Evolutionary conservation across 2,329 filamentous ascomycete species (phyloP), one percentile per base, ranked within the genome.

Genomic region (Fusarium sp.): DNA sequence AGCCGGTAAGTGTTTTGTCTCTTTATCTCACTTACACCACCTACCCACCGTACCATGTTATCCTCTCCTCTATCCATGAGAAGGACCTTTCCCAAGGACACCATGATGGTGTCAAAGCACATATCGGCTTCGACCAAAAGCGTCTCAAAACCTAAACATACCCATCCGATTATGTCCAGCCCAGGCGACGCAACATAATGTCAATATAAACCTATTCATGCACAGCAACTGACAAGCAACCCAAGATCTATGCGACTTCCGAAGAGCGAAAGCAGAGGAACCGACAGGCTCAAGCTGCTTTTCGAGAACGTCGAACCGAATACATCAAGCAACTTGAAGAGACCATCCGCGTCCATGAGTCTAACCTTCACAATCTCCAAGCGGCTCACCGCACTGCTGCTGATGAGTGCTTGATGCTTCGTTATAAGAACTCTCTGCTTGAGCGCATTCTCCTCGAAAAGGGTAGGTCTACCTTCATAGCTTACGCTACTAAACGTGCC

Each of bases 281-380:
- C 75, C 85, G 95, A 70, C 95, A 98, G 81, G 95, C 95, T 43
- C 95, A 99, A 79, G 95, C 95, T 52, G 95, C 95, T 55, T 99
- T 99, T 74, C 90, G 95, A 70, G 95, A 99, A 80, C 90, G 95
- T 67, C 89, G 95, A 57, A 98, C 94, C 52, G 95, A 99, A 81
- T 99, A 99, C 78, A 99, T 99, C 81, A 98, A 98, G 81, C 95
- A 99, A 78, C 86, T 99, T 25, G 95, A 99, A 80, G 92, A 94
- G 70, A 96, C 93, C 53, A 98, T 99, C 78, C 94, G 95, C 73
- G 91, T 95, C 70, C 94, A 98, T 83, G 95, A 99, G 79, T 92
- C 96, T 72, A 94, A 92, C 71, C 83, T 98, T 53, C 91, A 96
- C 71, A 96, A 88, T 72, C 84, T 99, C 58, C 95, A 98, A 79